phyloP scores from a whole-genome alignment of 805 yeast species.

The Myxozyma neotropica region DNA sequence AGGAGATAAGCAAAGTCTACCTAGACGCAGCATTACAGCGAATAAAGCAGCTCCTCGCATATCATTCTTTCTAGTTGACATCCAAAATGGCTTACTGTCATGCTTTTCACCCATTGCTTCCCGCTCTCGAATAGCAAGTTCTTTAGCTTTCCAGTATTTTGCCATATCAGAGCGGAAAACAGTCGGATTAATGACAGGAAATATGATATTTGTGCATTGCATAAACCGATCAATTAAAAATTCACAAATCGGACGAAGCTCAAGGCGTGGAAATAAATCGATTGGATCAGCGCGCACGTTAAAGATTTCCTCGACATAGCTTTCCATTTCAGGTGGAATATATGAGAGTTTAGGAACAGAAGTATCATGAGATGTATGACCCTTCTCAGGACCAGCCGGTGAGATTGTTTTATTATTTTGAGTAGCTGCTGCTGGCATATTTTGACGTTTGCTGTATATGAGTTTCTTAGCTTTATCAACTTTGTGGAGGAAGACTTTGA shows the following conservation, averaged over 20 bases:
- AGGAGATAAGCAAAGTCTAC: slow-evolving; percentile 30
- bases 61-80: slow-evolving; percentile 25
- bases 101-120: neutral
- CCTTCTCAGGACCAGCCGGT: slow-evolving; percentile 13
- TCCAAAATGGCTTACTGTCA: slow-evolving; percentile 12
- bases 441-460: neutral
- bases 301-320: slow-evolving; percentile 15
- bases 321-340: slow-evolving; percentile 8
- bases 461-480: slow-evolving; percentile 17
- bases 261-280: slow-evolving; percentile 30
- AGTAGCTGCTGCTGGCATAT: neutral
- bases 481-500: slow-evolving; percentile 14
- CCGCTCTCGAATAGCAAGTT: neutral
- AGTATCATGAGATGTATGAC: slow-evolving; percentile 15
- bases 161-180: slow-evolving; percentile 26
- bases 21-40: slow-evolving; percentile 32
- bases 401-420: neutral
- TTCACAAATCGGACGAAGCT: slow-evolving; percentile 34
- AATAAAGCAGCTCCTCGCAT: slow-evolving; percentile 32
- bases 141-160: slow-evolving; percentile 29
- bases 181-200: slow-evolving; percentile 32
- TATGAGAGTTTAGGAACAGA: slow-evolving; percentile 8
- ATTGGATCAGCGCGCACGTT: slow-evolving; percentile 14
- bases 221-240: slow-evolving; percentile 33
- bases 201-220: slow-evolving; percentile 30